A percentile compares a stretch with the other conserved stretches of the same genome.
These are phyloP conservation scores for Eimeria praecox DNA, from an alignment of 169 alveolate genomes.

Conservation along the genomic window DNA sequence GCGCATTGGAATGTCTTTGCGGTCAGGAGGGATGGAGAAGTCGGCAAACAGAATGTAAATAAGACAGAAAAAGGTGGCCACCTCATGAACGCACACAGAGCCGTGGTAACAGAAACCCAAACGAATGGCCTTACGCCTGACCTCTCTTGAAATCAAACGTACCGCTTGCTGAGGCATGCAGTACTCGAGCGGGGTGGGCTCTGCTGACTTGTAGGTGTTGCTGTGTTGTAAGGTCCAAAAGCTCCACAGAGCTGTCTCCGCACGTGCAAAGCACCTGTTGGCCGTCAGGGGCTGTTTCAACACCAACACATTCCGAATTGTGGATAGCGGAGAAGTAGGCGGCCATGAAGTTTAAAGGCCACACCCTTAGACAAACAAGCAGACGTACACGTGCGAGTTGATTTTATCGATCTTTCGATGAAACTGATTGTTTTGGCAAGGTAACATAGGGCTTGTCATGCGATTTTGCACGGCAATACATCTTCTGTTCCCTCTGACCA, in stretches of 20 bases:
- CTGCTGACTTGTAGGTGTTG: conserved; percentile 92
- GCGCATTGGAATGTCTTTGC: not conserved
- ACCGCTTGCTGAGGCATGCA: conserved; percentile 83
- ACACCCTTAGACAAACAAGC: conserved; percentile 49
- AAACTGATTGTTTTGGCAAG: not conserved
- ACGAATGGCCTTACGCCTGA: not conserved
- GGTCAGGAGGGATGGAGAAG: not conserved
- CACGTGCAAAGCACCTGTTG: conserved; percentile 93
- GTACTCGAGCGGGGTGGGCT: conserved; percentile 92
- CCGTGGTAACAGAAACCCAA: not conserved
- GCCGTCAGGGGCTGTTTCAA: conserved; percentile 93
- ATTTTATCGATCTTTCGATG: not conserved
- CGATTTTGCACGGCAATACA: not conserved
- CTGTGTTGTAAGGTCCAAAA: conserved; percentile 89
- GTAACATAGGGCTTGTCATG: not conserved
- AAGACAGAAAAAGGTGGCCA: not conserved
- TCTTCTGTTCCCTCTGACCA: not conserved
- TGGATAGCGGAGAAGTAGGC: conserved; percentile 75
- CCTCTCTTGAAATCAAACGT: not conserved
- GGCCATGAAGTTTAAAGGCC: conserved; percentile 52
- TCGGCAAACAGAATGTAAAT: not conserved
- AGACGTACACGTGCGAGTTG: not conserved
- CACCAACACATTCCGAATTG: conserved; percentile 92
- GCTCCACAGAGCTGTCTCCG: conserved; percentile 92
- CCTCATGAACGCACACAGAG: not conserved